Conservation (phyloP, 164 flowering plant species). For the Piper betle region DNA sequence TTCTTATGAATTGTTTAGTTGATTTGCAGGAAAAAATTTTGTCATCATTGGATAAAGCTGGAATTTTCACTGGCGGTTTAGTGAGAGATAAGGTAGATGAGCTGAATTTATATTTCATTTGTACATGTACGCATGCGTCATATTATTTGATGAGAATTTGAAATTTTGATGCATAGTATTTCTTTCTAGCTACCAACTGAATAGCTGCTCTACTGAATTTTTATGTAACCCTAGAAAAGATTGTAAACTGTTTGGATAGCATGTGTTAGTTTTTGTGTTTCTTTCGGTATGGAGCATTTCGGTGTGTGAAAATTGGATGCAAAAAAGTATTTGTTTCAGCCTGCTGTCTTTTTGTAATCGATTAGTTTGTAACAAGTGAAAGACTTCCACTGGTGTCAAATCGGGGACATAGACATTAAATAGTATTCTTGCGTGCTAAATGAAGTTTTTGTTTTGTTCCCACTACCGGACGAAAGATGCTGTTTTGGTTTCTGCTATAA, state of each 20-base stretch:
- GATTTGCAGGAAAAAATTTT: constrained; percentile 71
- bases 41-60: constrained; percentile 73
- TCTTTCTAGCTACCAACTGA: no score
- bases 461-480: no score
- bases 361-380: not conserved
- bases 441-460: not conserved
- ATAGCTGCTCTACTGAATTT: no score
- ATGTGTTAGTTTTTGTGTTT: no score
- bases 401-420: not conserved
- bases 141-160: no score
- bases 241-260: no score
- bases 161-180: no score
- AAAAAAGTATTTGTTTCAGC: not conserved
- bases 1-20: constrained; percentile 3
- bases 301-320: not conserved
- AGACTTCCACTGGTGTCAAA: not conserved
- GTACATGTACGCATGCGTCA: no score
- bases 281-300: not conserved
- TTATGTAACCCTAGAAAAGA: no score
- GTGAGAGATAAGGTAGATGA: constrained; percentile 82
- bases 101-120: not conserved
- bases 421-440: not conserved
- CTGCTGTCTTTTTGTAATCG: not conserved
- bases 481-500: no score
- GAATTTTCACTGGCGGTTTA: constrained; percentile 84